Evolutionary conservation across 2,329 filamentous ascomycete genomes (phyloP).

Genomic region (Botryotinia convoluta): DNA sequence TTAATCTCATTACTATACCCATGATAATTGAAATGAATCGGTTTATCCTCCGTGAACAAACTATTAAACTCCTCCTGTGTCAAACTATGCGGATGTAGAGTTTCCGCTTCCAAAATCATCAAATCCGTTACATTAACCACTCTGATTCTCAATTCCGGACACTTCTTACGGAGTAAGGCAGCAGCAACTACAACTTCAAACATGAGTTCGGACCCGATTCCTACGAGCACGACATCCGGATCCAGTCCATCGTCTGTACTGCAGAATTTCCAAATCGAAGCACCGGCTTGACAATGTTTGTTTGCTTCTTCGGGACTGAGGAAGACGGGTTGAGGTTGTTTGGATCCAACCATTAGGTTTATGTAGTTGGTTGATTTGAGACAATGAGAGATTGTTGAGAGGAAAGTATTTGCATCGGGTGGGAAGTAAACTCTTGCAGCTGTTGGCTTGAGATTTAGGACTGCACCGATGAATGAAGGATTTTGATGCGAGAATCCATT

Average conservation of each 20-base stretch:
- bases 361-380: constrained; percentile 61
- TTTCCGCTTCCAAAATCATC: constrained; percentile 57
- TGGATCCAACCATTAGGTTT: constrained; percentile 66
- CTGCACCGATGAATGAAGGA: constrained; percentile 64
- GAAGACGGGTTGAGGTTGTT: constrained; percentile 62
- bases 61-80: constrained; percentile 50
- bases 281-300: constrained; percentile 57
- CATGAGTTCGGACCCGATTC: constrained; percentile 63
- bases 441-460: constrained; percentile 61
- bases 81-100: constrained; percentile 58
- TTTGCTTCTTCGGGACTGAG: constrained; percentile 59
- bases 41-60: constrained; percentile 55
- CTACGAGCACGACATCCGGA: constrained; percentile 62
- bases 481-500: constrained; percentile 70
- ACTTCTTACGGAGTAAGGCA: constrained; percentile 49
- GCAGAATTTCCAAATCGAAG: constrained; percentile 60
- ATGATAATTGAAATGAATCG: constrained; percentile 66
- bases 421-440: constrained; percentile 63
- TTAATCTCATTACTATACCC: constrained; percentile 61
- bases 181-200: constrained; percentile 64
- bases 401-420: constrained; percentile 65
- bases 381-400: constrained; percentile 62
- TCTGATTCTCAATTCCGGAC: constrained; percentile 54
- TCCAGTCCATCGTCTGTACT: constrained; percentile 53
- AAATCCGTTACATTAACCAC: constrained; percentile 66